Evolutionary conservation across 202 grass and related monocot species (phyloP), one percentile per base, ranked within the genome.

Genomic region (Panicum hallii): DNA sequence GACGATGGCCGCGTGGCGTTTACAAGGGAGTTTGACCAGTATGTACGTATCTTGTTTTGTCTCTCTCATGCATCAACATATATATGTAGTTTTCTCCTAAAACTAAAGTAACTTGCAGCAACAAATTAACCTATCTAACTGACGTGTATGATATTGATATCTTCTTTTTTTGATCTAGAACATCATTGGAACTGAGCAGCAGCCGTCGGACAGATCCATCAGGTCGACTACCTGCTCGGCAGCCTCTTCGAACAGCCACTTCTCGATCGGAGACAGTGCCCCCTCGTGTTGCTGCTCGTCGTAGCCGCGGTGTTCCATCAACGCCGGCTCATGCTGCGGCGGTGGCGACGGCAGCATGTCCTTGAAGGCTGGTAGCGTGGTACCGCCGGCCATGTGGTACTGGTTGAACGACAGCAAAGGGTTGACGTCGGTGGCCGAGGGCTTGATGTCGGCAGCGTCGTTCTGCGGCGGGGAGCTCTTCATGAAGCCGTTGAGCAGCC

Each of bases 201-300:
- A 77, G 26, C 79, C 80, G 4, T 87, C 75, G 52, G 92, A 87
- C 47, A 95, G 76, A 45, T 93, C 87, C 90, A 94, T 93, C 10
- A 94, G 79, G 73, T 91, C 95, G 17, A 72, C 74, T 20, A 84
- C 79, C 80, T 87, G 74, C 79, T 89, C 94, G 16, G 78, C 67
- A 6, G 86, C 74, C 53, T 98, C 95, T 3, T 98, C 93, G 26
- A 98, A 70, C 47, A 98, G 74, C 95, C 95, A 98, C 77, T 93
- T 89, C 89, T 98, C 95, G 15, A 98, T 89, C 40, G 90, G 75
- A 53, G 79, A 90, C 81, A 98, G 75, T 0, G 90, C 84, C 26
- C 80, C 46, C 16, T 87, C 52, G 71, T 83, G 83, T 28, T 62
- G 64, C 79, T 83, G 77, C 38, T 70, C 15, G 4, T 87, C 4